Evolutionary conservation across 768 basidiomycete species (phyloP).

Genomic region (Auriscalpium vulgare): DNA sequence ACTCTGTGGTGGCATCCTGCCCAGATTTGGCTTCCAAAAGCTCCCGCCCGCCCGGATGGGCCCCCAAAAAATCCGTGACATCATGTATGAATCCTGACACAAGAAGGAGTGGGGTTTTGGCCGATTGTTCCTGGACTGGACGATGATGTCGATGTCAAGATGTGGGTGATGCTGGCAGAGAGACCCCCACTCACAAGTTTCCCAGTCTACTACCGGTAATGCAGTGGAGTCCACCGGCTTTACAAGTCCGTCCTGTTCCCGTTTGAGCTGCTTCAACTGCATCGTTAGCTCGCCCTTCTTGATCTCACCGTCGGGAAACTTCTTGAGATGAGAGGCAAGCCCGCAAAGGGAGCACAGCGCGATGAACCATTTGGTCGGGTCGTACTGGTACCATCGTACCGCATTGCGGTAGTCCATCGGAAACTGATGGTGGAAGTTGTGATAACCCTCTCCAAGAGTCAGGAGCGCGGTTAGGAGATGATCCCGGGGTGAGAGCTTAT

Average conservation of each 20-base stretch:
- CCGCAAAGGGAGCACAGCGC: constrained; percentile 50
- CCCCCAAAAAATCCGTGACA: constrained; percentile 58
- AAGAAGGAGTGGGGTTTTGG: constrained; percentile 57
- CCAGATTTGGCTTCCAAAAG: constrained; percentile 56
- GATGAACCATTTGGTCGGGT: constrained; percentile 80
- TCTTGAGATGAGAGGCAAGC: constrained; percentile 72
- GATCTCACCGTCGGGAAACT: constrained; percentile 87
- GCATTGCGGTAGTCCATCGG: constrained; percentile 50
- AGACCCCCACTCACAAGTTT: constrained; percentile 48
- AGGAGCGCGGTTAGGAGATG: constrained; percentile 43
- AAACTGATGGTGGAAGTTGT: constrained; percentile 67
- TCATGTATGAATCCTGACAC: constrained; percentile 88
- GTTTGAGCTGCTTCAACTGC: constrained; percentile 69
- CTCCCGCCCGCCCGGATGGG: constrained; percentile 71
- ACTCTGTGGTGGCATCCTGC: constrained; percentile 78
- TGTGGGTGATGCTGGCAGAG: background rate
- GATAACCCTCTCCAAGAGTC: constrained; percentile 76
- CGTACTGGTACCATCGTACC: constrained; percentile 59
- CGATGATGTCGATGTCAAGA: background rate
- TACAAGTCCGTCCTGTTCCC: constrained; percentile 47
- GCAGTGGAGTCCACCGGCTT: constrained; percentile 56
- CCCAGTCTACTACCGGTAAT: constrained; percentile 77
- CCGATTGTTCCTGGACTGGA: constrained; percentile 60
- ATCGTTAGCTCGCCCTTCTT: constrained; percentile 75
- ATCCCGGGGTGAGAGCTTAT: constrained; percentile 46